Conservation (phyloP, 2,329 filamentous ascomycete genomes). For the Aspergillus sp. region DNA sequence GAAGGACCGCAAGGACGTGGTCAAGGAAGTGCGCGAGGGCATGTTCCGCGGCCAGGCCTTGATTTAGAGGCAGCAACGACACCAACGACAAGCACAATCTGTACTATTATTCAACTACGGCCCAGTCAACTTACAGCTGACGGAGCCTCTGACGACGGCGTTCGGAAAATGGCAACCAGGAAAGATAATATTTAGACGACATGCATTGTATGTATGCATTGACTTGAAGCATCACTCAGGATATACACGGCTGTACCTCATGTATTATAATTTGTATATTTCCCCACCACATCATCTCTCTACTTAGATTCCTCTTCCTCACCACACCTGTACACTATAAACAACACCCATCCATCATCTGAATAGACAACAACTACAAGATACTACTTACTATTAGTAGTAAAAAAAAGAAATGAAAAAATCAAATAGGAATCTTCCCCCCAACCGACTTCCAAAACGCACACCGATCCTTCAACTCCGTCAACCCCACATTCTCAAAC, state of each 20-base stretch:
- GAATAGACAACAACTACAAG: too few species aligned
- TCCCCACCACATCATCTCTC: background rate
- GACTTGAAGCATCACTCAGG: background rate
- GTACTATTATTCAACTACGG: background rate
- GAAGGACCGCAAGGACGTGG: constrained; percentile 84
- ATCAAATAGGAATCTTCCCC: constrained; percentile 49
- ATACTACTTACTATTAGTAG: too few species aligned
- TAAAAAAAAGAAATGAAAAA: too few species aligned
- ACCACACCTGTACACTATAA: too few species aligned
- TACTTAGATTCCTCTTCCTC: background rate
- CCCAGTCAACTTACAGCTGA: background rate
- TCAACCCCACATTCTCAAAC: constrained; percentile 45
- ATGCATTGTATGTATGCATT: background rate
- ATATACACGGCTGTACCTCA: background rate
- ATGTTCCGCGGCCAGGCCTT: constrained; percentile 81
- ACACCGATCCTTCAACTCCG: constrained; percentile 51
- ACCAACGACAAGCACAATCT: background rate
- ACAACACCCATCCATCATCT: too few species aligned
- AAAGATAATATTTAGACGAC: background rate
- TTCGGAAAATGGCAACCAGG: background rate
- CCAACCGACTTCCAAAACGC: constrained; percentile 56
- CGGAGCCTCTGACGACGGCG: background rate
- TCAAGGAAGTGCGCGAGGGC: constrained; percentile 85
- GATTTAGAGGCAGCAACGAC: constrained; percentile 52
- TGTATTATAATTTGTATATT: constrained; percentile 4